Conservation (phyloP, 2,329 filamentous ascomycete genomes). For the Talaromyces sp. region DNA sequence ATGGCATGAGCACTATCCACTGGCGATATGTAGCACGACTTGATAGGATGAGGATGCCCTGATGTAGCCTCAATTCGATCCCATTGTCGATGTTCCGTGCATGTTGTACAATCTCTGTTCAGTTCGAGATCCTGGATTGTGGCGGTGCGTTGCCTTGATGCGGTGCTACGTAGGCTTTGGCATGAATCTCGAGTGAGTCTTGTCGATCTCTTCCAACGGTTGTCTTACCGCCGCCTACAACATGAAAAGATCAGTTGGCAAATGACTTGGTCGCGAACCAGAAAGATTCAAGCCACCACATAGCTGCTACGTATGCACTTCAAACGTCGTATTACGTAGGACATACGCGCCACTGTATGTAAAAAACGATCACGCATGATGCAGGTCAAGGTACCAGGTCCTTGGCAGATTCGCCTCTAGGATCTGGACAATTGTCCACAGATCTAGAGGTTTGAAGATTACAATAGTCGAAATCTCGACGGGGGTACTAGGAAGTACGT, state of each 20-base stretch:
- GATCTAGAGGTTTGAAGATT: background rate
- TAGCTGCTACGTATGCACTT: background rate
- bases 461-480: background rate
- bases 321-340: background rate
- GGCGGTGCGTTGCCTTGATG: background rate
- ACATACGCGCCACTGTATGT: background rate
- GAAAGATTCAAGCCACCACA: background rate
- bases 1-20: background rate
- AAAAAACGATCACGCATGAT: background rate
- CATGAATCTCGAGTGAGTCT: background rate
- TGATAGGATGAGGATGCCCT: background rate
- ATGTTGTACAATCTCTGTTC: background rate
- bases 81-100: background rate
- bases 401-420: background rate
- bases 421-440: background rate
- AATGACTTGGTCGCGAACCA: background rate
- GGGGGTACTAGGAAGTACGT: background rate
- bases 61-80: background rate
- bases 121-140: background rate
- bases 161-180: background rate
- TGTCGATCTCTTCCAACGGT: too few relatives aligned
- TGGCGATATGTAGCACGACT: background rate
- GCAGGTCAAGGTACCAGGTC: background rate
- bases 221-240: too few relatives aligned
- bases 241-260: background rate